Base-by-base conservation (phyloP, 306 rosid species). In the Dryas alaskensis region DNA sequence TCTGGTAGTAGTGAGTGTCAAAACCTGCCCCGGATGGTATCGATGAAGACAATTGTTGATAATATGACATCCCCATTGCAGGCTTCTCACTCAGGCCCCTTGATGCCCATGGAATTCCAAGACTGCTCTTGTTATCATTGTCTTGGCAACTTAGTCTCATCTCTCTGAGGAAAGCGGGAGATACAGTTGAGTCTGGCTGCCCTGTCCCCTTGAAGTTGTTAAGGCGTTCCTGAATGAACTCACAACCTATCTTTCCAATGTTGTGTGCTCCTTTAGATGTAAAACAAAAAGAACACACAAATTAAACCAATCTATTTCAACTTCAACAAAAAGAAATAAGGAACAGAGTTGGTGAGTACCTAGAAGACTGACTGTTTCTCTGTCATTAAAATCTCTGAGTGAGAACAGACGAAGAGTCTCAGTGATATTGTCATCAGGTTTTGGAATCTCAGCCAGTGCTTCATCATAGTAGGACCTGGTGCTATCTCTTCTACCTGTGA, bases 351-450 rank as follows among this genome's bases (percentile, higher is more conserved):
- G 46, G 31, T 42, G 17, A 22, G 12, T 78, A 89, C 98, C 93
- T 52, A 93, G 90, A 79, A 93, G 96, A 81, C 91, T 90, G 79
- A 93, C 98, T 59, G 92, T 86, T 72, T 93, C 97, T 83, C 97
- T 83, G 67, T 82, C 91, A 64, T 77, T 81, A 39, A 93, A 88
- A 66, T 97, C 98, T 80, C 88, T 89, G 10, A 76, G 81, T 47
- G 72, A 59, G 66, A 93, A 93, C 42, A 82, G 90, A 55, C 57
- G 73, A 47, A 93, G 89, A 37, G 92, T 87, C 59, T 76, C 90
- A 73, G 82, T 77, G 17, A 93, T 65, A 58, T 78, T 72, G 51
- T 84, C 94, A 60, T 91, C 89, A 5, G 96, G 96, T 39, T 81
- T 84, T 2, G 97, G 97, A 83, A 94, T 84, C 63, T 84, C 85